These are phyloP conservation scores for Xenosphaeropsis pyriputrescens DNA, from an alignment of 2,329 filamentous ascomycete genomes.

Conservation along the genomic window DNA sequence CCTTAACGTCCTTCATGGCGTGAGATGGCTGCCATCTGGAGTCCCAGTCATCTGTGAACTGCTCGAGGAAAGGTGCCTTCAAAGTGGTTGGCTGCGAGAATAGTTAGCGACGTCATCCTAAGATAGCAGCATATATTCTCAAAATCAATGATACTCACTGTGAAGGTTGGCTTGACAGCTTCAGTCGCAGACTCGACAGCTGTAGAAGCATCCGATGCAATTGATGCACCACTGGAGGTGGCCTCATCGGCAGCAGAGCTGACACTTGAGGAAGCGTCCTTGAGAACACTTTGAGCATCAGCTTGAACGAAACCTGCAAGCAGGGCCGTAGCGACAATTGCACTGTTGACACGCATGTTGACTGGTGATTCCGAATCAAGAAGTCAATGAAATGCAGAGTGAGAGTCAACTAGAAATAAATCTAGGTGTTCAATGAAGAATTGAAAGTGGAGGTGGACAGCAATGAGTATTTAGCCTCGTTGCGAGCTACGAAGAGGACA, in stretches of 20 bases:
- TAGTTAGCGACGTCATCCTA: not conserved
- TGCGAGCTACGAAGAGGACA: no score
- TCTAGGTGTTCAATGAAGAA: no score
- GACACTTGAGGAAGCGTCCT: constrained; percentile 26
- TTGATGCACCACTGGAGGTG: constrained; percentile 16
- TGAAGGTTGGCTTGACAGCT: constrained; percentile 61
- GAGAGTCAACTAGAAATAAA: no score
- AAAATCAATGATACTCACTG: constrained; percentile 42
- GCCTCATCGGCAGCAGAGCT: constrained; percentile 20
- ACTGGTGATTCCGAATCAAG: not conserved
- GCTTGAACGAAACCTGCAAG: constrained; percentile 56
- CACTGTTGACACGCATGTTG: constrained; percentile 66
- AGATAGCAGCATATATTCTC: constrained; percentile 8
- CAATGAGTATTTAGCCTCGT: no score
- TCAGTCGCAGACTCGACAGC: constrained; percentile 36
- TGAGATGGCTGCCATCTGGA: constrained; percentile 85
- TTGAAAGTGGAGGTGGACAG: no score
- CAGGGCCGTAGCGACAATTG: constrained; percentile 54
- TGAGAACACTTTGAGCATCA: constrained; percentile 42
- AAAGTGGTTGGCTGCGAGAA: constrained; percentile 60
- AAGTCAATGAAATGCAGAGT: not conserved
- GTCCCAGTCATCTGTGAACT: constrained; percentile 97
- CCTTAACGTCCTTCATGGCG: constrained; percentile 78
- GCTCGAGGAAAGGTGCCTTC: constrained; percentile 92
- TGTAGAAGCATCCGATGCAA: constrained; percentile 17